A percentile compares a stretch with the other conserved stretches of the same genome.
Evolutionary conservation across 768 basidiomycete species (phyloP).

Genomic region (Auricularia heimuer): DNA sequence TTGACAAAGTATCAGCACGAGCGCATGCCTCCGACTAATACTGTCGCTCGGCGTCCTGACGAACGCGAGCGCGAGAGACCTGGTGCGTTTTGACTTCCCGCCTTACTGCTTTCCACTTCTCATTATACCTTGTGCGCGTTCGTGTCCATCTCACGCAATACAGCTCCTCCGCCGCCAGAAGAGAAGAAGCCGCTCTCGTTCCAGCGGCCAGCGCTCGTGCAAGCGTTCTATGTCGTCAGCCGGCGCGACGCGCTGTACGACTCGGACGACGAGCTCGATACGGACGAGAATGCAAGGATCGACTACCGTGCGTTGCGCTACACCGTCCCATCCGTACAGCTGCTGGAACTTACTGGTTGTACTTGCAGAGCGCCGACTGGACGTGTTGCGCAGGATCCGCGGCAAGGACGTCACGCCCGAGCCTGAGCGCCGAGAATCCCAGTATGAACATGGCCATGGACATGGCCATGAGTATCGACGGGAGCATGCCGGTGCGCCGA

Average conservation of each 20-base stretch:
- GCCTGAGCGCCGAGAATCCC: neutral
- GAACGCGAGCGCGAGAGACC: too few relatives aligned
- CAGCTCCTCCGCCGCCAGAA: neutral
- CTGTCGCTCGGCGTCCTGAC: too few relatives aligned
- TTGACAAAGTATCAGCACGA: too few relatives aligned
- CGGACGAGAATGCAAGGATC: neutral
- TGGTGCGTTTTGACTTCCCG: too few relatives aligned
- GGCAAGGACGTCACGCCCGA: neutral
- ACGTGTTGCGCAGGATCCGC: neutral
- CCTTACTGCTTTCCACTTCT: too few relatives aligned
- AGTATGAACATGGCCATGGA: neutral
- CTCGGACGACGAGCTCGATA: neutral
- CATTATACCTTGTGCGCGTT: too few relatives aligned
- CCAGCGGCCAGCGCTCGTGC: neutral
- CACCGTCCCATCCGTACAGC: neutral
- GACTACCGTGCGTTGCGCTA: neutral
- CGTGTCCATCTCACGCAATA: too few relatives aligned
- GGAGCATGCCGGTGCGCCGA: neutral
- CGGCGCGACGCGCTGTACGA: neutral
- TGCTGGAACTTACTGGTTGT: neutral
- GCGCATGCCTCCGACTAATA: too few relatives aligned
- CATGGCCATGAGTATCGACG: neutral
- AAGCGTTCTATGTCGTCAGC: neutral
- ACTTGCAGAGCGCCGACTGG: neutral
- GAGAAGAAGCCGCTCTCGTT: neutral